Evolutionary conservation across 2,329 filamentous ascomycete genomes (phyloP), one percentile per base, ranked within the genome.

Genomic region (Orbilia quercus): DNA sequence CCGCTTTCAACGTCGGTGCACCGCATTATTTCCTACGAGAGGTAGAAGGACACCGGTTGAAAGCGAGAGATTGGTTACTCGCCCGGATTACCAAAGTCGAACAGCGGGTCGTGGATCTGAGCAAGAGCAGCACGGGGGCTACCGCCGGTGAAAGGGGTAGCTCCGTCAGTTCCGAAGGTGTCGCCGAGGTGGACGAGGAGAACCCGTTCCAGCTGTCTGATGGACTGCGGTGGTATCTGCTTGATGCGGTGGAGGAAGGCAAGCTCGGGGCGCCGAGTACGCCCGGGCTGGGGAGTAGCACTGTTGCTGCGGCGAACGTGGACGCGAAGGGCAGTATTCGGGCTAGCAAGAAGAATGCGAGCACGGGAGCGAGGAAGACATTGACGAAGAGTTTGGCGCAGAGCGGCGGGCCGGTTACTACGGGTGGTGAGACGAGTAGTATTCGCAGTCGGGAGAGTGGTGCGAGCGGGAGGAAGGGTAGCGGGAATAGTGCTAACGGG

Each of bases 161-260:
- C 85, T 67, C 85, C 84, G 0, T 77, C 83, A 34, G 84, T 83
- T 80, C 81, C 6, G 85, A 86, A 11, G 88, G 89, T 42, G 75
- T 76, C 12, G 75, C 54, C 5, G 69, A 75, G 16, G 83, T 82
- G 4, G 83, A 82, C 14, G 84, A 85, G 47, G 95, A 98, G 76
- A 99, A 99, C 78, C 95, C 95, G 0, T 99, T 99, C 80, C 93
- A 97, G 78, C 85, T 99, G 11, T 96, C 92, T 0, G 95, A 99
- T 78, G 95, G 95, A 1, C 83, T 99, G 51, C 88, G 94, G 34
- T 99, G 95, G 95, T 98, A 97, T 81, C 86, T 99, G 4, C 89
- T 99, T 36, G 94, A 99, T 79, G 95, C 95, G 0, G 85, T 87
- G 1, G 95, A 99, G 81, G 95, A 99, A 81, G 67, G 67, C 9